A percentile compares a stretch with the other conserved stretches of the same genome.
These are phyloP conservation scores for Podochytrium sp. DNA, from an alignment of 192 early-diverging fungal genomes.

Conservation along the genomic window DNA sequence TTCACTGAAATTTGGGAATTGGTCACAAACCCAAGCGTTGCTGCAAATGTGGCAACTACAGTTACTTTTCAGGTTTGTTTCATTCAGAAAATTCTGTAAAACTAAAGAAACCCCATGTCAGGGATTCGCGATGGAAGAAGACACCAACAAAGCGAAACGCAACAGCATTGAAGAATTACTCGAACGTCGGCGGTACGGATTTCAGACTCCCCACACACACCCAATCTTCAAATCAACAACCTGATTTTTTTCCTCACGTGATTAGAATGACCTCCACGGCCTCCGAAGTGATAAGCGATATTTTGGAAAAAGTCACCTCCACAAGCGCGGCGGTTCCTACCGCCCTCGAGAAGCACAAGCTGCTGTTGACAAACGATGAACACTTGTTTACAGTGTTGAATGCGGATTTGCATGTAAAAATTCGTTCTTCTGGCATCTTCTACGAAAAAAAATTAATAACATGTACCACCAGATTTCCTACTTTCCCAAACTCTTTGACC, in stretches of 20 bases:
- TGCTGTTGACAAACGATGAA: constrained; percentile 29
- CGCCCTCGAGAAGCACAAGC: constrained; percentile 7
- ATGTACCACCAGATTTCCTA: constrained; percentile 15
- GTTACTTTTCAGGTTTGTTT: constrained; percentile 37
- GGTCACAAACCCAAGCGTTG: constrained; percentile 26
- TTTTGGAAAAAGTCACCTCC: constrained; percentile 24
- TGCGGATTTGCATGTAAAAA: constrained; percentile 30
- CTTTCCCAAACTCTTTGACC: constrained; percentile 15
- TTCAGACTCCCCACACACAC: no score
- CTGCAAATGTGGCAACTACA: constrained; percentile 9
- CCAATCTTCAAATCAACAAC: neutral
- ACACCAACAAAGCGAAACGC: constrained; percentile 36
- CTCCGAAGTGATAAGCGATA: constrained; percentile 33
- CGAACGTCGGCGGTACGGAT: constrained; percentile 31
- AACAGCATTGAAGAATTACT: constrained; percentile 32
- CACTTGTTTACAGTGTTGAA: constrained; percentile 36
- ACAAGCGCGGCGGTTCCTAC: neutral
- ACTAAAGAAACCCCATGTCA: constrained; percentile 6
- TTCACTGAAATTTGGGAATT: constrained; percentile 49
- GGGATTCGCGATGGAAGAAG: constrained; percentile 54
- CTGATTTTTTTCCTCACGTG: neutral
- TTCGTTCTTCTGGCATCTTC: neutral
- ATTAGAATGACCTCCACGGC: constrained; percentile 40
- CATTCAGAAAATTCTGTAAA: neutral
- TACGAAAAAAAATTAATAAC: neutral